Evolutionary conservation across 192 early-diverging fungal species (phyloP).

Genomic region (Coemansia sp.): DNA sequence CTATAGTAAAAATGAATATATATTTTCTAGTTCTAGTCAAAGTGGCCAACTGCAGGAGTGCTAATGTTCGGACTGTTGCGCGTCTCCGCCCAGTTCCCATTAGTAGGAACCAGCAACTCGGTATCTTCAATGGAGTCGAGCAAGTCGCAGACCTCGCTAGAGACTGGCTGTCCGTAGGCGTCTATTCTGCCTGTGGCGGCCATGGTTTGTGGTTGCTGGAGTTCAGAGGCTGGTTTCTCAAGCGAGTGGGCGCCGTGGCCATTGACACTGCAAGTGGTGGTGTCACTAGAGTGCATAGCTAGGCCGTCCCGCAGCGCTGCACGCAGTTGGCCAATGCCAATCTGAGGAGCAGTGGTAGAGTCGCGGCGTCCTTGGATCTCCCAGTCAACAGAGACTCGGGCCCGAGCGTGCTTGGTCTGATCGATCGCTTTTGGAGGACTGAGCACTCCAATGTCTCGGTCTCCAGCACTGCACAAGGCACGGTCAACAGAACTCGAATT

Average conservation of each 20-base stretch:
- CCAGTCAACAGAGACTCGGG: constrained; percentile 55
- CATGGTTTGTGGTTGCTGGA: background rate
- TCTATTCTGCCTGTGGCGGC: background rate
- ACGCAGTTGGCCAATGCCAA: constrained; percentile 51
- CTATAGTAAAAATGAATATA: background rate
- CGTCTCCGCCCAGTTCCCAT: constrained; percentile 10
- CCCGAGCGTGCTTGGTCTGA: constrained; percentile 43
- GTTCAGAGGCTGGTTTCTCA: background rate
- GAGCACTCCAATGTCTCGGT: background rate
- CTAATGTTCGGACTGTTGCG: constrained; percentile 33
- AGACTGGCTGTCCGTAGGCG: constrained; percentile 22
- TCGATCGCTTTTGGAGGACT: constrained; percentile 18
- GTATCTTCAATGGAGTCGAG: constrained; percentile 40
- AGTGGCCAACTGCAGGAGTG: constrained; percentile 41
- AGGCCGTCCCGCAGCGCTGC: constrained; percentile 41
- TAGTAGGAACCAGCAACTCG: background rate
- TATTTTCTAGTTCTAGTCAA: constrained; percentile 13
- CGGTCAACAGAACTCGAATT: constrained; percentile 18
- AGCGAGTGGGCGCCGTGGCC: background rate
- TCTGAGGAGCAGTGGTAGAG: constrained; percentile 30
- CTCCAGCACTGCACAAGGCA: constrained; percentile 18
- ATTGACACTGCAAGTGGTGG: background rate
- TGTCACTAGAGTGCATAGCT: constrained; percentile 29
- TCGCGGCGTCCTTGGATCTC: constrained; percentile 41
- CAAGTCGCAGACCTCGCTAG: constrained; percentile 46